Conservation (phyloP, 306 rosid species). For the Trichosanthes truncata region DNA sequence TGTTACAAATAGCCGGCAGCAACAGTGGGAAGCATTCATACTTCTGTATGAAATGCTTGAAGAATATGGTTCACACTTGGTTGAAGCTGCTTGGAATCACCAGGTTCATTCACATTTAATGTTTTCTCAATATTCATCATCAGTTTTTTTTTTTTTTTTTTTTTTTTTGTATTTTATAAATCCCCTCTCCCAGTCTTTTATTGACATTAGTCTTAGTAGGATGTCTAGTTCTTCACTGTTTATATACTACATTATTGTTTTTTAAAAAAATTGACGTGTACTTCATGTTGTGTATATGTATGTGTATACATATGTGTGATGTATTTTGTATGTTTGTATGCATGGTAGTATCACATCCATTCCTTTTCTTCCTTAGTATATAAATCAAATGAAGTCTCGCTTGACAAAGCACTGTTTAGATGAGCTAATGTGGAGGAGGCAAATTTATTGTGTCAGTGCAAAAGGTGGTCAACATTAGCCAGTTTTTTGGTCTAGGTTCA, state of each 20-base stretch:
- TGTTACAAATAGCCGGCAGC: conserved; percentile 40
- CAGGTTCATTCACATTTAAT: conserved; percentile 42
- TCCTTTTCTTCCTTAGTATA: too few species aligned
- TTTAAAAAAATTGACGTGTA: not conserved
- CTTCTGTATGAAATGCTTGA: conserved; percentile 95
- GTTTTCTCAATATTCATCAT: not conserved
- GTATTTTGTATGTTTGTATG: not conserved
- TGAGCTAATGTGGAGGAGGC: not conserved
- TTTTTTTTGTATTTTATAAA: not conserved
- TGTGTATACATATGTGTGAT: not conserved
- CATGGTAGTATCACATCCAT: not conserved
- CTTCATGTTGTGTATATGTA: not conserved
- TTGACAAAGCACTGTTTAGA: not conserved
- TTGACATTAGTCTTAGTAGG: not conserved
- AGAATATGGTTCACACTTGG: conserved; percentile 93
- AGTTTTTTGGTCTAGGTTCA: not conserved
- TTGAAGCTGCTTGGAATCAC: conserved; percentile 97
- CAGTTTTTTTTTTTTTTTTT: not conserved
- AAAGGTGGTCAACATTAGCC: not conserved
- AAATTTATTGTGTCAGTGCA: not conserved
- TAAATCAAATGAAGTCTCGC: not conserved
- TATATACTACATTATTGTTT: not conserved
- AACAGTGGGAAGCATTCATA: conserved; percentile 76
- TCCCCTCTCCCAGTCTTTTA: not conserved
- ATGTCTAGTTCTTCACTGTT: not conserved